These are phyloP conservation scores for Epicoccum sorghinum DNA, from an alignment of 2,329 filamentous ascomycete genomes.

Conservation along the genomic window DNA sequence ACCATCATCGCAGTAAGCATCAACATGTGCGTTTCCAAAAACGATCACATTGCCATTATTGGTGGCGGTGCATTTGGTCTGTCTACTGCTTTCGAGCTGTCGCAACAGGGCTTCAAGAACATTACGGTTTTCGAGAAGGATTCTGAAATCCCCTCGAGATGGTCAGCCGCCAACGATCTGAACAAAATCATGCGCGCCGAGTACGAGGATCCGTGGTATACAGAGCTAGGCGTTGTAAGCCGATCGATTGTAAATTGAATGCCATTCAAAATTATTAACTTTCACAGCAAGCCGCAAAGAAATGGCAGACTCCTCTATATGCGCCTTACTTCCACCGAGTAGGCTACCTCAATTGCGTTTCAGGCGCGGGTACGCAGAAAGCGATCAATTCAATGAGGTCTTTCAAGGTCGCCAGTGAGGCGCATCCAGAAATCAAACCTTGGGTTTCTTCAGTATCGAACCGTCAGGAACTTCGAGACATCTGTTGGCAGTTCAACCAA, in stretches of 20 bases:
- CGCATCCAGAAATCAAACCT: constrained; percentile 49
- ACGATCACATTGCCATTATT: constrained; percentile 35
- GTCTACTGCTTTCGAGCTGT: constrained; percentile 39
- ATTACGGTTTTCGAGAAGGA: constrained; percentile 42
- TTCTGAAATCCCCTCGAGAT: constrained; percentile 54
- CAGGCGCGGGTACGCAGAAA: constrained; percentile 55
- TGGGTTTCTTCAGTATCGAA: constrained; percentile 49
- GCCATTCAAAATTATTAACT: not conserved
- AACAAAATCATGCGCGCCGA: constrained; percentile 68
- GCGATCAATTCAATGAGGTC: constrained; percentile 55
- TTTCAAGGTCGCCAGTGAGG: constrained; percentile 50
- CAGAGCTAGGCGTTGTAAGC: constrained; percentile 58
- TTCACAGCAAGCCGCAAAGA: constrained; percentile 57
- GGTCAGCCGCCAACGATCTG: constrained; percentile 64
- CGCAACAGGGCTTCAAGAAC: constrained; percentile 36
- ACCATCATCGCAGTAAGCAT: not conserved
- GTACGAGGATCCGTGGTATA: constrained; percentile 64
- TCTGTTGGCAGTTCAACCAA: constrained; percentile 55
- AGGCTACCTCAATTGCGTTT: constrained; percentile 59
- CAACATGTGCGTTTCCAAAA: constrained; percentile 29
- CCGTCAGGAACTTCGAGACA: constrained; percentile 38
- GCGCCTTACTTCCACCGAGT: constrained; percentile 60
- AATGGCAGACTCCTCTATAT: constrained; percentile 61
- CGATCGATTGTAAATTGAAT: not conserved
- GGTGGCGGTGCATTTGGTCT: constrained; percentile 41